Evolutionary conservation across 495 filamentous ascomycete species (phyloP).

Genomic region (Acidomyces sp.): DNA sequence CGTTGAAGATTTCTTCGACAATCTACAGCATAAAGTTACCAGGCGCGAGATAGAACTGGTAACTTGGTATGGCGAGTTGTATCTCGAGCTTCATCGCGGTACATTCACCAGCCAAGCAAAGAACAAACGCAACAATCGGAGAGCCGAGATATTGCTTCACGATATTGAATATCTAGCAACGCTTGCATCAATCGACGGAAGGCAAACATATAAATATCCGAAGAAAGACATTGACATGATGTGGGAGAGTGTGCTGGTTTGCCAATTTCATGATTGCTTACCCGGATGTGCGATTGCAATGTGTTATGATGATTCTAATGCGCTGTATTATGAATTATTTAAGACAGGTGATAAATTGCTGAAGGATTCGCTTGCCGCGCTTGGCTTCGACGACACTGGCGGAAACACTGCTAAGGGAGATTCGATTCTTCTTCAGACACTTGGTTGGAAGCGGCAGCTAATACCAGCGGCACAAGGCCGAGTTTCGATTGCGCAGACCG

Average conservation of each 20-base stretch:
- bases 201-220: constrained; percentile 61
- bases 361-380: constrained; percentile 48
- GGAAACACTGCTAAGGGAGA: constrained; percentile 21
- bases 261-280: constrained; percentile 94
- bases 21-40: constrained; percentile 53
- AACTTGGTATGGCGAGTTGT: constrained; percentile 96
- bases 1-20: constrained; percentile 89
- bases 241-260: constrained; percentile 79
- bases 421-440: constrained; percentile 29
- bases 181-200: constrained; percentile 53
- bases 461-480: constrained; percentile 29
- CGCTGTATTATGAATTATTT: constrained; percentile 75
- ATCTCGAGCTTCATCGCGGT: constrained; percentile 91
- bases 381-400: constrained; percentile 42
- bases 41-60: constrained; percentile 63
- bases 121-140: constrained; percentile 89
- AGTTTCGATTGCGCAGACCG: too few species aligned
- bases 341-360: constrained; percentile 58
- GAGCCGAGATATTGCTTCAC: constrained; percentile 67
- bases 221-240: constrained; percentile 83
- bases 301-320: constrained; percentile 87
- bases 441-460: constrained; percentile 35
- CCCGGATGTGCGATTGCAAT: constrained; percentile 91
- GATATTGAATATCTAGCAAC: constrained; percentile 85
- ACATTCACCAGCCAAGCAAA: constrained; percentile 96